Evolutionary conservation across 2,329 filamentous ascomycete species (phyloP).

Genomic region (Talaromyces islandicus): DNA sequence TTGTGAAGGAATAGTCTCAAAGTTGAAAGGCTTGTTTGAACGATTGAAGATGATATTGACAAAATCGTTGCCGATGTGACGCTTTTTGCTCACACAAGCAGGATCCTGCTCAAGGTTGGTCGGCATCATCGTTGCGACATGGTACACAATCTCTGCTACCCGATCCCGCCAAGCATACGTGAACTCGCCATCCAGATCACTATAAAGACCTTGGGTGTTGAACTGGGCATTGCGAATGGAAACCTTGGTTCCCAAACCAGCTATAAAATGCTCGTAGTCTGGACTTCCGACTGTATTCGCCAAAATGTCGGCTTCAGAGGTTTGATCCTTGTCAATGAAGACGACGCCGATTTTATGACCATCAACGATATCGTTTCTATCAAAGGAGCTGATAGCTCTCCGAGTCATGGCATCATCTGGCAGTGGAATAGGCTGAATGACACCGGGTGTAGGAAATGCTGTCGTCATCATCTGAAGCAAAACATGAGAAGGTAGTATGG

Average conservation of each 20-base stretch:
- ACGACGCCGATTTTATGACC: conserved; percentile 93
- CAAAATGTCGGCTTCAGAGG: conserved; percentile 74
- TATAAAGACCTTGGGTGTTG: conserved; percentile 88
- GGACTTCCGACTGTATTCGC: conserved; percentile 79
- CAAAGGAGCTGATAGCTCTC: conserved; percentile 73
- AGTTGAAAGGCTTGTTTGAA: conserved; percentile 80
- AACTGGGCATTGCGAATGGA: conserved; percentile 76
- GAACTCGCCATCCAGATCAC: conserved; percentile 76
- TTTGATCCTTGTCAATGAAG: conserved; percentile 85
- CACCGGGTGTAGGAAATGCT: conserved; percentile 39
- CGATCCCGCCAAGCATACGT: conserved; percentile 93
- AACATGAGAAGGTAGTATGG: conserved; percentile 42
- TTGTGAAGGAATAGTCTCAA: conserved; percentile 86
- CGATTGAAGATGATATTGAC: conserved; percentile 99
- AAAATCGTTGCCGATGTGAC: conserved; percentile 93
- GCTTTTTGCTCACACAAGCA: conserved; percentile 77
- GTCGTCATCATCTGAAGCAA: conserved; percentile 40
- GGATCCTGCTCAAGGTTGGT: conserved; percentile 73
- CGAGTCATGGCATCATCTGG: conserved; percentile 65
- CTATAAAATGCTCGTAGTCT: conserved; percentile 82
- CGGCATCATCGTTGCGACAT: conserved; percentile 96
- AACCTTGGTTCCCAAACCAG: conserved; percentile 74
- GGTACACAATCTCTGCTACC: conserved; percentile 91
- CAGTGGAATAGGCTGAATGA: conserved; percentile 66
- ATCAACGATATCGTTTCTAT: conserved; percentile 83